Percentiles rank a stretch among this genome's conserved stretches.
These are phyloP conservation scores for Mycoemilia scoparia DNA, from an alignment of 192 early-diverging fungal genomes.

Conservation along the genomic window DNA sequence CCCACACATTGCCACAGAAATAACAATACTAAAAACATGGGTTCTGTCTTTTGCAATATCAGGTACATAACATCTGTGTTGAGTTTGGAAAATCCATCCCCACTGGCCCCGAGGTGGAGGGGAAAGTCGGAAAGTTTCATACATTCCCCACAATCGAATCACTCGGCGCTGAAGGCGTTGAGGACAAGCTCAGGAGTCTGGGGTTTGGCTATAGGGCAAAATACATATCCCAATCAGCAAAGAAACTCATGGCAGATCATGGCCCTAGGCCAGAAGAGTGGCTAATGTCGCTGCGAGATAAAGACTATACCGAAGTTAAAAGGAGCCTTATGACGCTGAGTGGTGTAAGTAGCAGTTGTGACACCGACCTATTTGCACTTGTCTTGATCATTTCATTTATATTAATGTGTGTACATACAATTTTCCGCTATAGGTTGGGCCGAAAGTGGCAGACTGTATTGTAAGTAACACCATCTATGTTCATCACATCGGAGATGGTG, in stretches of 20 bases:
- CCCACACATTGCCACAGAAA: constrained; percentile 10
- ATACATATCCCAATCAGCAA: constrained; percentile 64
- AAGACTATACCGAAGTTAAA: constrained; percentile 37
- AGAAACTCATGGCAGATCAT: constrained; percentile 28
- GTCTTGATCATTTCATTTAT: not conserved
- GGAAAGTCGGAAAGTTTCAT: constrained; percentile 32
- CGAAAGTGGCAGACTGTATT: constrained; percentile 97
- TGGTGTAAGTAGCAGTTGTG: no score
- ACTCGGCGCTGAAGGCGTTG: constrained; percentile 38
- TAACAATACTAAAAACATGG: constrained; percentile 10
- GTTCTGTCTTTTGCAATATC: not conserved
- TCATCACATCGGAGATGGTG: not conserved
- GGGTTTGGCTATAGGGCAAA: constrained; percentile 94
- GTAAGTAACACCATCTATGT: constrained; percentile 17
- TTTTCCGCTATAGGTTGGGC: constrained; percentile 51
- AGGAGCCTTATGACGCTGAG: constrained; percentile 43
- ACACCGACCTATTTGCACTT: constrained; percentile 6
- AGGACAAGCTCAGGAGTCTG: constrained; percentile 41
- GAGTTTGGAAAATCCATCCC: no score
- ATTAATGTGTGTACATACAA: not conserved
- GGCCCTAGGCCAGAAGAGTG: constrained; percentile 32
- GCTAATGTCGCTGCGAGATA: constrained; percentile 38
- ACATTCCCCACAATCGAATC: constrained; percentile 46
- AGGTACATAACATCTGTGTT: constrained; percentile 33
- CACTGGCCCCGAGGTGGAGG: no score